Base-by-base conservation (phyloP, 176 grass and related monocot species). In the Stipa capillata region DNA sequence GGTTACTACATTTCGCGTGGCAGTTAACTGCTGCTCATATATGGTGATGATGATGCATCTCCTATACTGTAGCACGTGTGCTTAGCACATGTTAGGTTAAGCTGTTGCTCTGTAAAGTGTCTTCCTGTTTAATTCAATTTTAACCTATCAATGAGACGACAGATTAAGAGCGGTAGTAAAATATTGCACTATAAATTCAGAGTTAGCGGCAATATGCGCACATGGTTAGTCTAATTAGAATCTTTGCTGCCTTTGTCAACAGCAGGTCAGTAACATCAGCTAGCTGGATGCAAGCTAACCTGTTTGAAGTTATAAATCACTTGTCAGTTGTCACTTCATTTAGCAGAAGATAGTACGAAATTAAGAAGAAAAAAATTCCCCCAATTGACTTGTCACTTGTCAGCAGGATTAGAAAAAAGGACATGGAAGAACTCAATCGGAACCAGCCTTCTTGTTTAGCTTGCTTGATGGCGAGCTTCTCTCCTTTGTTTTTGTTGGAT, bases 31-130 rank as follows among this genome's bases (percentile, higher is more conserved):
- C 18, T 68, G 29, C 17, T 50, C 7, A 6, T 35, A 60, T 28
- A n/a, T n/a, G n/a, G n/a, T n/a, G 25, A 32, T 16, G 4, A 17
- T 39, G 49, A 65, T 72, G 50, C 59, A 73, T 88, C 49, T 20
- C 34, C 14, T 54, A 14, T 79, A 42, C 65, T 47, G 79, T 47
- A 72, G 69, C 7, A n/a, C 18, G 32, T 32, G 24, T 36, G n/a
- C 11, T n/a, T n/a, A 28, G 50, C 76, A 85, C 77, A 37, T 89
- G 87, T 85, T 89, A 89, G 87, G 87, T 89, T 61, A 34, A 80
- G 76, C 73, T 32, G 70, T 73, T 63, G 34, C 82, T 53, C 76
- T 62, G 70, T 79, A 89, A 85, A 85, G 70, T 7, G 70, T 36
- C 62, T 53, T 54, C 11, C 5, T 39, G 33, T 80, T 47, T 39